Percentiles rank a stretch among this genome's conserved stretches.
These are phyloP conservation scores for Magnaporthiopsis rhizophila DNA, from an alignment of 2,329 filamentous ascomycete genomes.

Conservation along the genomic window DNA sequence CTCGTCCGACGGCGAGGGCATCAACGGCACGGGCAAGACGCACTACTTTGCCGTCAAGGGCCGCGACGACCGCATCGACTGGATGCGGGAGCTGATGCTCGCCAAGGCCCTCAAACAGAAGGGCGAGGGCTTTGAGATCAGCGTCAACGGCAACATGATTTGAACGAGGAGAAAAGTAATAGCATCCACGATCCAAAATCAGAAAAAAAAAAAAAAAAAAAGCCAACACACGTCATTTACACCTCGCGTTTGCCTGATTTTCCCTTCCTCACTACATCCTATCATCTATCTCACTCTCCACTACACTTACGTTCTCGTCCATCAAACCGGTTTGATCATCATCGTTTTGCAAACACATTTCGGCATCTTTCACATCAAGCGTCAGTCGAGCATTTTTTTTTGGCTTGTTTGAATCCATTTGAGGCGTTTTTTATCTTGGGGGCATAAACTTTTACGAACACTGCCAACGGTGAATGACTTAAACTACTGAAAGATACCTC, in stretches of 20 bases:
- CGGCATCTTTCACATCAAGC: background rate
- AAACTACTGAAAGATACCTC: background rate
- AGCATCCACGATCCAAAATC: no score
- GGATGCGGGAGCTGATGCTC: constrained; percentile 92
- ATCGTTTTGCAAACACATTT: background rate
- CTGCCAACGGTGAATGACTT: background rate
- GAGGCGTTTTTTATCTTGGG: constrained; percentile 8
- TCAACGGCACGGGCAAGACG: constrained; percentile 65
- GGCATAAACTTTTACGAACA: background rate
- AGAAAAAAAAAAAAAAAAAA: no score
- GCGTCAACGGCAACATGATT: constrained; percentile 72
- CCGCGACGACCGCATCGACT: constrained; percentile 88
- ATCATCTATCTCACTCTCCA: background rate
- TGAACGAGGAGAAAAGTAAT: constrained; percentile 22
- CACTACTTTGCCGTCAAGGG: constrained; percentile 89
- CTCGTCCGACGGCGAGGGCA: constrained; percentile 28
- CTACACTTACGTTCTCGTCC: background rate
- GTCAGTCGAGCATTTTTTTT: constrained; percentile 8
- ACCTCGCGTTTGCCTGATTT: no score
- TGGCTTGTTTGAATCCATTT: constrained; percentile 12
- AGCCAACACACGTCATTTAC: background rate
- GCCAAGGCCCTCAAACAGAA: constrained; percentile 82
- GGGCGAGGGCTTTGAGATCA: constrained; percentile 73
- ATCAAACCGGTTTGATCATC: background rate
- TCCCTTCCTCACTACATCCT: background rate